These are phyloP conservation scores for Mollisia scopiformis DNA, from an alignment of 2,329 filamentous ascomycete species.

Conservation along the genomic window DNA sequence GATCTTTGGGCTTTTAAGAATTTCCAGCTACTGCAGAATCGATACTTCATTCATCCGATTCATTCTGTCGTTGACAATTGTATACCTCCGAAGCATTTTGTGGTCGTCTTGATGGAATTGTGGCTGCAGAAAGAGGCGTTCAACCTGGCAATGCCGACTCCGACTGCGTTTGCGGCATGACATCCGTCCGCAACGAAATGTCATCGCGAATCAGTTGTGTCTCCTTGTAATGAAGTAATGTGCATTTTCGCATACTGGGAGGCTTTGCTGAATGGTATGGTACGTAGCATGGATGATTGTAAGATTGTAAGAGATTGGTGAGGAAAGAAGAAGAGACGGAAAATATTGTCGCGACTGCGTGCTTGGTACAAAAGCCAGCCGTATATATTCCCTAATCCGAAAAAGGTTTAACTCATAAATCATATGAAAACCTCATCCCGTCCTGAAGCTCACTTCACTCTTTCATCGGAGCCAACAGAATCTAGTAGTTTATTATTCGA, in stretches of 20 bases:
- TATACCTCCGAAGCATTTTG: not conserved
- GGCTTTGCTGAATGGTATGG: no score
- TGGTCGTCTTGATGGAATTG: not conserved
- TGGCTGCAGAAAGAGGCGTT: not conserved
- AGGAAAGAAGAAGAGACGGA: not conserved
- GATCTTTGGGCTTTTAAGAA: not conserved
- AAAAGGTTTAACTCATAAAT: no score
- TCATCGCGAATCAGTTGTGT: not conserved
- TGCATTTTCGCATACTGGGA: no score
- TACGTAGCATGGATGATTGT: no score
- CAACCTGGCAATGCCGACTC: not conserved
- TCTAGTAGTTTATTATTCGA: no score
- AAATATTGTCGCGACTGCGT: not conserved
- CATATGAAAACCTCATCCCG: no score
- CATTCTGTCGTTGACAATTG: not conserved
- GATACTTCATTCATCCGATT: not conserved
- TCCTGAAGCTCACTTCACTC: no score
- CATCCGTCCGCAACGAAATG: not conserved
- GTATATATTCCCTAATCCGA: not conserved
- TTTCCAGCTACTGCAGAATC: not conserved
- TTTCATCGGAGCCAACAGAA: no score
- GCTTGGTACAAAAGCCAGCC: not conserved
- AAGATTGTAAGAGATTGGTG: no score
- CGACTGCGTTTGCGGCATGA: not conserved
- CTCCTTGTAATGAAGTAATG: no score